Conservation (phyloP, 257 asterid genomes). For the Solanum bulbocastanum region DNA sequence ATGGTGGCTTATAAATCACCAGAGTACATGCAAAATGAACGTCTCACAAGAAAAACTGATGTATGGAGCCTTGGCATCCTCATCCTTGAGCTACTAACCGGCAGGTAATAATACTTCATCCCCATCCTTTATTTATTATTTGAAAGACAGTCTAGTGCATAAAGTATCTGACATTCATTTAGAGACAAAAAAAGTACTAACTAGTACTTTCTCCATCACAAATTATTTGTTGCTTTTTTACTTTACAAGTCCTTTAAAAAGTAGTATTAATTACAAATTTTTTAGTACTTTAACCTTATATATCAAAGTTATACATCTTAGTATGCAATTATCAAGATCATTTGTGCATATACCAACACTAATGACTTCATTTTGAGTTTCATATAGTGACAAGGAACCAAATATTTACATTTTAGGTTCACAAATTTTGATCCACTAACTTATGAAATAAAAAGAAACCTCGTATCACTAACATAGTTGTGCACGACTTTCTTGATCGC, state of each 20-base stretch:
- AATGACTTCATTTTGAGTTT: not conserved
- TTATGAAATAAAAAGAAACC: not conserved
- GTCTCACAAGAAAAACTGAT: conserved; percentile 33
- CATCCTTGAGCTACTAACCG: conserved; percentile 57
- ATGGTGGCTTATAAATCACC: conserved; percentile 70
- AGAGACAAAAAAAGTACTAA: not conserved
- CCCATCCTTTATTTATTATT: too few relatives aligned
- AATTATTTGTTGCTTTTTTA: not conserved
- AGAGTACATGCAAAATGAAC: conserved; percentile 26
- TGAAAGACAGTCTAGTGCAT: not conserved
- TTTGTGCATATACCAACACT: not conserved
- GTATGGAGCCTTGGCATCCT: conserved; percentile 69
- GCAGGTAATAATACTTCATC: conserved; percentile 5
- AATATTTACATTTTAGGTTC: not conserved
- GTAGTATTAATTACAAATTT: not conserved
- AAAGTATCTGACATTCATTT: not conserved
- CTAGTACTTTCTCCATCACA: not conserved
- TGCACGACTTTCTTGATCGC: too few relatives aligned
- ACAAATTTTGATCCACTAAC: not conserved
- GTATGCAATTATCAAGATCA: not conserved
- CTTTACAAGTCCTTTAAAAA: not conserved
- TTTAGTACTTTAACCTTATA: not conserved
- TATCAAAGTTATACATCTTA: not conserved
- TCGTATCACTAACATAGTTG: not conserved
- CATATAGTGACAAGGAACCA: not conserved